Conservation (phyloP, 805 yeast species). For the Vanderwaltozyma tropicalis region DNA sequence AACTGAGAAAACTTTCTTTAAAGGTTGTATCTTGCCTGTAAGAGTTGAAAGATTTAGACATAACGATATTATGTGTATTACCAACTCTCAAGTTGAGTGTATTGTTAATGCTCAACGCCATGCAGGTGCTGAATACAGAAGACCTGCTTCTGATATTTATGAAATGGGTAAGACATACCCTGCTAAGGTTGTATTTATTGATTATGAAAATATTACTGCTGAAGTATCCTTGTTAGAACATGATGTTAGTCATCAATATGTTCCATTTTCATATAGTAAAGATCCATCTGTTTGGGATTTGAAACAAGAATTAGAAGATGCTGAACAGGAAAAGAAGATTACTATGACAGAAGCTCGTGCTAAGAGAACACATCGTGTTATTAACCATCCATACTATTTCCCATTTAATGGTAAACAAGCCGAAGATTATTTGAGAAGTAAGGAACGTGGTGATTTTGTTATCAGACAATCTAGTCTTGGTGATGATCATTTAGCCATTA, state of each 20-base stretch:
- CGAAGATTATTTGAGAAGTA: slow-evolving; percentile 82
- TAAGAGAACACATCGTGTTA: slow-evolving; percentile 56
- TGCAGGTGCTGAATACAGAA: slow-evolving; percentile 34
- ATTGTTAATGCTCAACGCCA: slow-evolving; percentile 39
- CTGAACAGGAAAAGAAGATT: slow-evolving; percentile 39
- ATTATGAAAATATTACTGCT: slow-evolving; percentile 66
- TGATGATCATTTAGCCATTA: slow-evolving; percentile 74
- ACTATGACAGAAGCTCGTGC: slow-evolving; percentile 54
- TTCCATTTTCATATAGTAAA: slow-evolving; percentile 31
- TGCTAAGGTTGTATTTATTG: slow-evolving; percentile 62
- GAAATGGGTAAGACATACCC: slow-evolving; percentile 74
- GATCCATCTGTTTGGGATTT: slow-evolving; percentile 72
- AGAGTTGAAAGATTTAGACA: slow-evolving; percentile 44
- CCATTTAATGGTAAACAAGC: slow-evolving; percentile 81
- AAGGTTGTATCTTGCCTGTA: slow-evolving; percentile 68
- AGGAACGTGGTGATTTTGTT: slow-evolving; percentile 83
- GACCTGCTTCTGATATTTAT: slow-evolving; percentile 37
- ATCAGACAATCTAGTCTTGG: slow-evolving; percentile 93
- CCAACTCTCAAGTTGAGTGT: slow-evolving; percentile 60
- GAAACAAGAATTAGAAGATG: slow-evolving; percentile 60
- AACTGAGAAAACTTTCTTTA: slow-evolving; percentile 52
- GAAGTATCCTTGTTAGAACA: slow-evolving; percentile 59
- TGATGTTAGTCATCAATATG: slow-evolving; percentile 46
- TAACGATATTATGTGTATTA: slow-evolving; percentile 32
- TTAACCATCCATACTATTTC: slow-evolving; percentile 86